Percentiles rank a stretch among this genome's conserved stretches.
Evolutionary conservation across 306 rosid genomes (phyloP).

Genomic region (Sicyos edulis): DNA sequence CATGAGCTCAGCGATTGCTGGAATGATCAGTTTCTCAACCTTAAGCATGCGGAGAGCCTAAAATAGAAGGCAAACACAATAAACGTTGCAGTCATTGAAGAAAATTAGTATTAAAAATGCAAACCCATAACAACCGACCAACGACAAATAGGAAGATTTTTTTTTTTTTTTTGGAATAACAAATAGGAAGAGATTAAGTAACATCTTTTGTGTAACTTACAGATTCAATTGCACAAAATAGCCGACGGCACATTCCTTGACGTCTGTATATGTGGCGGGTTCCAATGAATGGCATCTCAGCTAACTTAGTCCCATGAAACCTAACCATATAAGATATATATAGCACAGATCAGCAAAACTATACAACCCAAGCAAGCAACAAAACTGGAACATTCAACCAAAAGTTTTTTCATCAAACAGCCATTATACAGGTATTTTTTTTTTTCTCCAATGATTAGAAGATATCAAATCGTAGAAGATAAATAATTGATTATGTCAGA

Average conservation of each 20-base stretch:
- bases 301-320: constrained; percentile 91
- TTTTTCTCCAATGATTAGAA: background rate
- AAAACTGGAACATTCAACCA: constrained; percentile 8
- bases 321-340: constrained; percentile 35
- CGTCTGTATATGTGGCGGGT: constrained; percentile 92
- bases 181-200: constrained; percentile 23
- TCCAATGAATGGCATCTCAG: constrained; percentile 98
- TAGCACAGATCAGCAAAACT: constrained; percentile 15
- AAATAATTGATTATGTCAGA: background rate
- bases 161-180: too few relatives aligned
- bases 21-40: constrained; percentile 86
- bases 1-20: constrained; percentile 83
- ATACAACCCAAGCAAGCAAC: constrained; percentile 13
- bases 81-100: background rate
- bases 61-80: constrained; percentile 20
- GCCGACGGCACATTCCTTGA: constrained; percentile 98
- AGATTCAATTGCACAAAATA: constrained; percentile 76
- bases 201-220: constrained; percentile 41
- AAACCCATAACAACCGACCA: background rate
- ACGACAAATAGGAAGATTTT: too few relatives aligned
- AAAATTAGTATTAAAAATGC: background rate
- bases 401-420: background rate
- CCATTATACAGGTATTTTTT: background rate
- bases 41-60: constrained; percentile 71
- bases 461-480: background rate